A percentile compares a stretch with the other conserved stretches of the same genome.
Evolutionary conservation across 208 protist genomes (phyloP).

Genomic region (Kentomonas sorsogonicus): DNA sequence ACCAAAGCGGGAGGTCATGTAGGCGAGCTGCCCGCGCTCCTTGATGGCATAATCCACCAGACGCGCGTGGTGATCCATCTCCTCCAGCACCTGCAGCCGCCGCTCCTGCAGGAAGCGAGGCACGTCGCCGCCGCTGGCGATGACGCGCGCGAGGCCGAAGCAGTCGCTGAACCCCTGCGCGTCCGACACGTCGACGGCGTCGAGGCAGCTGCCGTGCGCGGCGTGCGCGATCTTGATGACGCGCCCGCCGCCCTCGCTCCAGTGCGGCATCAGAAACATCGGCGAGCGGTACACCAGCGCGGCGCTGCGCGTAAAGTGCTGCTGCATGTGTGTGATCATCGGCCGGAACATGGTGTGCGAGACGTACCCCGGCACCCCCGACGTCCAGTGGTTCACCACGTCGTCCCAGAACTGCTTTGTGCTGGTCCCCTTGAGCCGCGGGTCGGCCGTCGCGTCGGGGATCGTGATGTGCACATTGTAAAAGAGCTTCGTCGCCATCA

Average conservation of each 20-base stretch:
- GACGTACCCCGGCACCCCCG: conserved; percentile 83
- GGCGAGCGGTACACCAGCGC: conserved; percentile 80
- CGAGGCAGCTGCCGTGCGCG: conserved; percentile 79
- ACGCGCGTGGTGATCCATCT: conserved; percentile 77
- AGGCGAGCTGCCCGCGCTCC: conserved; percentile 83
- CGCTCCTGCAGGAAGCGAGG: conserved; percentile 69
- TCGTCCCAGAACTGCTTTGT: conserved; percentile 91
- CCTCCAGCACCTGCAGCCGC: conserved; percentile 85
- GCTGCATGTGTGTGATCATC: conserved; percentile 89
- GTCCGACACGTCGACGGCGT: conserved; percentile 85
- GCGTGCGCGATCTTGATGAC: conserved; percentile 86
- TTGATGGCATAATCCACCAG: conserved; percentile 73
- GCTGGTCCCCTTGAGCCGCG: conserved; percentile 75
- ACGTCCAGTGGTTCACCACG: conserved; percentile 85
- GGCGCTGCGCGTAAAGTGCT: conserved; percentile 77
- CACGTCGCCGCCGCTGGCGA: conserved; percentile 71
- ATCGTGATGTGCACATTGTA: conserved; percentile 90
- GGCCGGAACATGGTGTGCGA: conserved; percentile 90
- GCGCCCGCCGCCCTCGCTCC: conserved; percentile 78
- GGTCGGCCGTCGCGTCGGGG: conserved; percentile 70
- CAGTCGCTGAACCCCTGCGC: conserved; percentile 90
- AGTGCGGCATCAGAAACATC: conserved; percentile 86
- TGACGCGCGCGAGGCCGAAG: conserved; percentile 75
- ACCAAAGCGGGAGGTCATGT: conserved; percentile 83
- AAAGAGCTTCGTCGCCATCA: conserved; percentile 90